Percentiles rank a stretch among this genome's conserved stretches.
Conservation (phyloP, 345 rosid genomes). For the Erucastrum elatum region DNA sequence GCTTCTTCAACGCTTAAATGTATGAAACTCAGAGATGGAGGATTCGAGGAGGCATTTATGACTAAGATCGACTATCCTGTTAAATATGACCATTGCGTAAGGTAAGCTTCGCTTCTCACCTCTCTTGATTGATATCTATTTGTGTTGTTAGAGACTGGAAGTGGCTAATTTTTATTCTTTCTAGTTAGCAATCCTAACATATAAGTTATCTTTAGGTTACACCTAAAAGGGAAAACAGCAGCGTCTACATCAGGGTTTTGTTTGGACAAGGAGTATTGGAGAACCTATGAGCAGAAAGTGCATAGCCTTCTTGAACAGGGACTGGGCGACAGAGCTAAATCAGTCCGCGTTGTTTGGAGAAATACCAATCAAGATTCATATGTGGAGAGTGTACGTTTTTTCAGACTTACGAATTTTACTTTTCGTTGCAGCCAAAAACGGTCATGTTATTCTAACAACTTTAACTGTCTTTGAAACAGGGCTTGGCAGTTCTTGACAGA, state of each 20-base stretch:
- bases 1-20: slow-evolving; percentile 67
- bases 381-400: slow-evolving; percentile 60
- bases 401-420: slow-evolving; percentile 6
- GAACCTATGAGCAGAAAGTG: slow-evolving; percentile 75
- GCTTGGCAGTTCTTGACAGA: slow-evolving; percentile 57
- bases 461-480: slow-evolving; percentile 48
- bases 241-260: slow-evolving; percentile 61
- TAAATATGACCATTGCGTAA: slow-evolving; percentile 72
- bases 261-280: slow-evolving; percentile 92
- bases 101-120: slow-evolving; percentile 47
- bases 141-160: background rate
- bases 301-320: slow-evolving; percentile 66
- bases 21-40: slow-evolving; percentile 70
- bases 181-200: slow-evolving; percentile 20
- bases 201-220: slow-evolving; percentile 52
- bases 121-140: slow-evolving; percentile 1
- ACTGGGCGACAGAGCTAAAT: slow-evolving; percentile 73
- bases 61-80: slow-evolving; percentile 78
- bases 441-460: slow-evolving; percentile 5
- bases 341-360: slow-evolving; percentile 76
- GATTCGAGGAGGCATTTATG: slow-evolving; percentile 71
- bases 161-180: slow-evolving; percentile 4
- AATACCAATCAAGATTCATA: slow-evolving; percentile 55
- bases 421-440: background rate
- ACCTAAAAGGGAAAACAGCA: slow-evolving; percentile 56